Evolutionary conservation across 108 stramenopile species (phyloP), one percentile per base, ranked within the genome.

Genomic region (Hondaea fermentalgiana): DNA sequence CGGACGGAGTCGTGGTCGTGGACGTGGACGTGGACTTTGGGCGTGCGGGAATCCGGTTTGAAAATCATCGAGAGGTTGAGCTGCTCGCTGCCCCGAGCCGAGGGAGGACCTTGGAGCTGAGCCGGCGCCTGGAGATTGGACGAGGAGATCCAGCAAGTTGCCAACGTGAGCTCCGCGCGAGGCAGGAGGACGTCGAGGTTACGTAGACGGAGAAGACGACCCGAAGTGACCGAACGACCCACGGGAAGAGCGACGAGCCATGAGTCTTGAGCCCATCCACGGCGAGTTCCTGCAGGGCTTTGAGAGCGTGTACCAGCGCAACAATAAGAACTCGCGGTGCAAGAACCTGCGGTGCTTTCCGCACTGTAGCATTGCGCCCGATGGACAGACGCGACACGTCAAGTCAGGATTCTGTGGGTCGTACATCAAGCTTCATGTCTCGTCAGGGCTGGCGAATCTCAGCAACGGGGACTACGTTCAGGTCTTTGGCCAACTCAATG

Each of bases 291-390:
- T 53, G 25, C 49, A 53, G 76, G 49, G 49, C 43, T 83, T 83
- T 23, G 49, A 83, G 0, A 53, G n/a, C 51, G 76, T 53, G 51
- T 83, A 83, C 76, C 76, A 53, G 51, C 76, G 76, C 49, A 83
- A 83, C 28, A 83, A 83, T 45, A 83, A 83, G 28, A 53, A 53
- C 25, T 53, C 49, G 25, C 49, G 76, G 76, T 53, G 51, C 49
- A 83, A 83, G 51, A 83, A 83, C 4, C 51, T 83, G 76, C 76
- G 76, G 17, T 83, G 76, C 51, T 83, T 83, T 3, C 76, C 76
- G 51, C 76, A 83, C 76, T 83, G 76, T 23, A 83, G 51, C 51
- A 17, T 69, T 10, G 64, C 64, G 64, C 64, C 64, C 25, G 42
- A 69, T 23, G 64, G 64, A 14, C 23, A 21, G 45, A 53, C 51